Percentiles rank a stretch among this genome's conserved stretches.
Evolutionary conservation across 306 rosid species (phyloP).

Genomic region (Aeschynomene evenia): DNA sequence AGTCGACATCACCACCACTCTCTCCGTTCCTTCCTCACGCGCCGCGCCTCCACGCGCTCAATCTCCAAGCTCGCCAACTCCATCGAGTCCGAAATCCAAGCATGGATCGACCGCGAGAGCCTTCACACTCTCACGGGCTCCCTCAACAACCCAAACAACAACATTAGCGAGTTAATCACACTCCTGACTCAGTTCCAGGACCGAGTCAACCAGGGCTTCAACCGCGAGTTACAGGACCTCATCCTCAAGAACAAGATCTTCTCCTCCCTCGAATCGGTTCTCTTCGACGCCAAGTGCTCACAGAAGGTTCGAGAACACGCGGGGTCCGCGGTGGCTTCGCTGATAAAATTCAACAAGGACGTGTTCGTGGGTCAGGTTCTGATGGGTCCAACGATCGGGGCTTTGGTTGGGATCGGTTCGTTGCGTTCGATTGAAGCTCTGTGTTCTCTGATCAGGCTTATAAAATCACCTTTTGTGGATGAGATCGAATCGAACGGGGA

Average conservation of each 20-base stretch:
- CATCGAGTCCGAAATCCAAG: constrained; percentile 72
- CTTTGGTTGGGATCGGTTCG: constrained; percentile 53
- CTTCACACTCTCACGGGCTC: constrained; percentile 36
- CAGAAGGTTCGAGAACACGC: constrained; percentile 51
- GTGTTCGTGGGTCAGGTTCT: constrained; percentile 82
- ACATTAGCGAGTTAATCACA: constrained; percentile 36
- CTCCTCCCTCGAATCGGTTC: constrained; percentile 43
- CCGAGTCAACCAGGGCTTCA: constrained; percentile 62
- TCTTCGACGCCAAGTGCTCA: constrained; percentile 42
- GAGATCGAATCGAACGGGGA: constrained; percentile 69
- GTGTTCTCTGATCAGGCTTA: constrained; percentile 50
- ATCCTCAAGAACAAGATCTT: constrained; percentile 62
- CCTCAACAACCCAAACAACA: constrained; percentile 15
- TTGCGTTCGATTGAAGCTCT: constrained; percentile 49
- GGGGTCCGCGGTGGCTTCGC: constrained; percentile 43
- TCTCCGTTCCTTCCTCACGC: constrained; percentile 59
- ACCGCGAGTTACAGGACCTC: constrained; percentile 66
- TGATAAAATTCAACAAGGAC: constrained; percentile 80
- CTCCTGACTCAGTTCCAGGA: constrained; percentile 56
- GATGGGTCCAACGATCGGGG: constrained; percentile 56
- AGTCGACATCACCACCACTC: constrained; percentile 38
- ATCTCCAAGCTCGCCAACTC: constrained; percentile 63
- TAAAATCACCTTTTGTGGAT: constrained; percentile 84
- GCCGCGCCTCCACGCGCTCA: constrained; percentile 59
- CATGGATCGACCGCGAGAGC: constrained; percentile 86